These are phyloP conservation scores for Clarireedia sp. DNA, from an alignment of 2,329 filamentous ascomycete species.

Conservation along the genomic window DNA sequence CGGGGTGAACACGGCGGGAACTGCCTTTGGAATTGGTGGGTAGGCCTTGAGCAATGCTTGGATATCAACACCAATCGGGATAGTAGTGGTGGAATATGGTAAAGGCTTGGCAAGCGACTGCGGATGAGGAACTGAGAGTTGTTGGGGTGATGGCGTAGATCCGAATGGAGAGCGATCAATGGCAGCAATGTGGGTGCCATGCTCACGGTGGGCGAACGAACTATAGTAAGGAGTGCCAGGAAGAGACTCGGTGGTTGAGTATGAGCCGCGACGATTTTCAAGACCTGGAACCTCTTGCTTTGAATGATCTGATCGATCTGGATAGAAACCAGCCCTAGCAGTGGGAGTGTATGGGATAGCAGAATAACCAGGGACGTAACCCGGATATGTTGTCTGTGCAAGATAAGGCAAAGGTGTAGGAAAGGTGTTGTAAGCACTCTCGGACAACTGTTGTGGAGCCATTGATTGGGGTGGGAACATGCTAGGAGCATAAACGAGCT, in stretches of 20 bases:
- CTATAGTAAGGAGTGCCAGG: conserved; percentile 59
- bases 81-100: conserved; percentile 27
- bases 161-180: conserved; percentile 55
- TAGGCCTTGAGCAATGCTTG: conserved; percentile 63
- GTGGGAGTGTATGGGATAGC: conserved; percentile 28
- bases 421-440: conserved; percentile 27
- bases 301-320: conserved; percentile 25
- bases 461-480: conserved; percentile 28
- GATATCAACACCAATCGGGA: conserved; percentile 34
- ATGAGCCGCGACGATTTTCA: conserved; percentile 59
- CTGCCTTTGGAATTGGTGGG: conserved; percentile 78
- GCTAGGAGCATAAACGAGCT: conserved; percentile 19
- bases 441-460: conserved; percentile 19
- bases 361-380: conserved; percentile 27
- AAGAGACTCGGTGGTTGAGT: conserved; percentile 60
- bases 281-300: conserved; percentile 48
- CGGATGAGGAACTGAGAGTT: conserved; percentile 39
- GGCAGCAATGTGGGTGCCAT: conserved; percentile 49
- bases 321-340: conserved; percentile 23
- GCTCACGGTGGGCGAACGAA: conserved; percentile 49
- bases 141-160: conserved; percentile 58
- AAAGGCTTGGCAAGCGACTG: conserved; percentile 27
- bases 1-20: conserved; percentile 81
- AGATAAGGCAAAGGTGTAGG: conserved; percentile 26
- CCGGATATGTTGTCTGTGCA: conserved; percentile 26